Base-by-base conservation (phyloP, 1,284 basidiomycete genomes). In the Fereydounia khargensis region DNA sequence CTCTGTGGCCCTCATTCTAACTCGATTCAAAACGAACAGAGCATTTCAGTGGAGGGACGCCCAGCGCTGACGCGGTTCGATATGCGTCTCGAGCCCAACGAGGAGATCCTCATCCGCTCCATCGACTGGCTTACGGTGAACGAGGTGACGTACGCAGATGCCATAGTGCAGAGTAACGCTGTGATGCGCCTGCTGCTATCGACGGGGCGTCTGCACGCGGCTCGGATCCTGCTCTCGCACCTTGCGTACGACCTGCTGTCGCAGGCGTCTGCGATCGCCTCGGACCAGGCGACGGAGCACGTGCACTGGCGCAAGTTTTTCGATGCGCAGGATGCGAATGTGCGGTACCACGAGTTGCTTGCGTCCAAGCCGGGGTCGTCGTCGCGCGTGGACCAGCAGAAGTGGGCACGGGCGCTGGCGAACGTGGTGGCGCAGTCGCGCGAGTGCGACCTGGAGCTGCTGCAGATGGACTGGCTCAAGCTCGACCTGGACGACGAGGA, bases 51-150 rank as follows among this genome's bases (percentile, higher is more conserved):
- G 14, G 35, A 36, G 10, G 42, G 36, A 9, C 53, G 39, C 23
- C 17, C 51, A 16, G 54, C 51, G 23, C 30, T 51, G 16, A 33
- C 42, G 25, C 48, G 43, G 32, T 64, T 64, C 39, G 58, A 64
- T 19, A 39, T 47, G 17, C 49, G 39, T 13, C 47, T 60, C 24
- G 52, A 61, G 28, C 41, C 42, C 10, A 47, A 42, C 21, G 71
- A 74, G 47, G 59, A 65, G 23, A 47, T 87, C 37, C 80, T 98
- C 8, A 81, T 96, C 39, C 83, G 90, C 8, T 87, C 88, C 0
- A 85, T 97, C 47, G 92, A 97, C 71, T 98, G 94, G 94, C 88
- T 94, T 35, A 88, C 84, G 0, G 88, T 90, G 74, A 79, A 83
- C 54, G 48, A 47, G 8, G 39, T 56, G 6, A 77, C 76, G 16